Evolutionary conservation across 2,329 filamentous ascomycete genomes (phyloP).

Genomic region (Metarhizium humberi): DNA sequence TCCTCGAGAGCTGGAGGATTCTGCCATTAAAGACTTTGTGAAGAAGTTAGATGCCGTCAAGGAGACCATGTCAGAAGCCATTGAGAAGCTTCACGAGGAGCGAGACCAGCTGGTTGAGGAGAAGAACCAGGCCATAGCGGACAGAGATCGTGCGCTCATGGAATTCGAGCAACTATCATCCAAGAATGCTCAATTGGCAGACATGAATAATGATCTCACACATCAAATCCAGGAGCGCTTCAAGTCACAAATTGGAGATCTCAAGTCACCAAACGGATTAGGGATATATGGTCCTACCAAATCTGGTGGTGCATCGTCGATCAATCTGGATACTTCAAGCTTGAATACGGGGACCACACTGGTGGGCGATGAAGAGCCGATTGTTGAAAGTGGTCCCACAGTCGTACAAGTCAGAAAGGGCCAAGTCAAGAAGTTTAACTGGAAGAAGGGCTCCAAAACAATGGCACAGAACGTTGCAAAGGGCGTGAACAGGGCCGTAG

Average conservation of each 20-base stretch:
- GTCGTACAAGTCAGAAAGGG: slow-evolving; percentile 93
- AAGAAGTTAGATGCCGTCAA: slow-evolving; percentile 59
- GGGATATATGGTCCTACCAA: slow-evolving; percentile 48
- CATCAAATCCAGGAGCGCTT: slow-evolving; percentile 91
- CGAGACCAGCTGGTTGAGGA: slow-evolving; percentile 79
- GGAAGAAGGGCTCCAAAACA: slow-evolving; percentile 93
- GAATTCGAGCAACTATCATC: slow-evolving; percentile 92
- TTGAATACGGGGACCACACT: slow-evolving; percentile 49
- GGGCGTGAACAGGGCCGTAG: slow-evolving; percentile 86
- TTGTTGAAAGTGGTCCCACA: slow-evolving; percentile 69
- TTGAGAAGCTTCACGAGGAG: slow-evolving; percentile 57
- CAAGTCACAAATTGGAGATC: slow-evolving; percentile 61
- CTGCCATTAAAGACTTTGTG: slow-evolving; percentile 84
- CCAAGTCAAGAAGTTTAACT: slow-evolving; percentile 94
- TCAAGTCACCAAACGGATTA: slow-evolving; percentile 42
- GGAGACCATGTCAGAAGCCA: slow-evolving; percentile 44
- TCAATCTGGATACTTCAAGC: slow-evolving; percentile 43
- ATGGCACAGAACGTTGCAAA: slow-evolving; percentile 92
- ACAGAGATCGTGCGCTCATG: slow-evolving; percentile 86
- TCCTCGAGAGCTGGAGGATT: slow-evolving; percentile 73
- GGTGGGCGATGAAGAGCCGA: slow-evolving; percentile 57
- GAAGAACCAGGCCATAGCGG: slow-evolving; percentile 68
- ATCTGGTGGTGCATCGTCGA: slow-evolving; percentile 35
- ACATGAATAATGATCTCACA: slow-evolving; percentile 92
- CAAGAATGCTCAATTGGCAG: slow-evolving; percentile 88